phyloP scores from a whole-genome alignment of 1,284 basidiomycete genomes.

The Jaminaea rosea region DNA sequence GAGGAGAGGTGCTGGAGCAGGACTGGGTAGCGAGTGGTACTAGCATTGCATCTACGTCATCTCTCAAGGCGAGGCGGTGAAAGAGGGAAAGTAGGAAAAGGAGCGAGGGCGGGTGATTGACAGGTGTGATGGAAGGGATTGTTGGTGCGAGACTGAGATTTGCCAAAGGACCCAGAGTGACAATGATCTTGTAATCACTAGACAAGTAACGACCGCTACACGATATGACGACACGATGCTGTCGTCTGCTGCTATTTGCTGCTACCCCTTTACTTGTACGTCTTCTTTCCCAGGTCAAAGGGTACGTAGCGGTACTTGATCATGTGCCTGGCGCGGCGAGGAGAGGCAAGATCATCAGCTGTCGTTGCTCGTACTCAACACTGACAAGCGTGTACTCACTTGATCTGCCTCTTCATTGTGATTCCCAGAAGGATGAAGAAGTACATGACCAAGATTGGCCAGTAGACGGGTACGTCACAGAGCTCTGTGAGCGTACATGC shows the following conservation, averaged over 20 bases:
- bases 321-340: slow-evolving; percentile 66
- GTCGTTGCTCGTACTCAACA: slow-evolving; percentile 5
- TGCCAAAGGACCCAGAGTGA: too few relatives aligned
- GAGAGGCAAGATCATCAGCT: slow-evolving; percentile 3
- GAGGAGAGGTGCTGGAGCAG: too few relatives aligned
- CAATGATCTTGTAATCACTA: too few relatives aligned
- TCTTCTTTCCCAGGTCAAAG: slow-evolving; percentile 81
- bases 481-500: slow-evolving; percentile 47
- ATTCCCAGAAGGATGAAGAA: slow-evolving; percentile 49
- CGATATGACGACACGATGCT: too few relatives aligned
- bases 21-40: too few relatives aligned
- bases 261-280: slow-evolving; percentile 42
- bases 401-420: slow-evolving; percentile 49
- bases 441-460: slow-evolving; percentile 91
- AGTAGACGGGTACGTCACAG: slow-evolving; percentile 94
- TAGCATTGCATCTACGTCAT: too few relatives aligned
- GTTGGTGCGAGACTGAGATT: too few relatives aligned
- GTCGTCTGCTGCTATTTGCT: slow-evolving; percentile 55
- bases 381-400: slow-evolving; percentile 26
- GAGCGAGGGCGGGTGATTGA: too few relatives aligned
- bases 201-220: too few relatives aligned
- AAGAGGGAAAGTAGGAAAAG: too few relatives aligned
- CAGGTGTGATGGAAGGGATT: too few relatives aligned
- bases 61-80: too few relatives aligned
- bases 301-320: slow-evolving; percentile 86